Conservation (phyloP, 768 basidiomycete species). For the Candolleomyces efflorescens region DNA sequence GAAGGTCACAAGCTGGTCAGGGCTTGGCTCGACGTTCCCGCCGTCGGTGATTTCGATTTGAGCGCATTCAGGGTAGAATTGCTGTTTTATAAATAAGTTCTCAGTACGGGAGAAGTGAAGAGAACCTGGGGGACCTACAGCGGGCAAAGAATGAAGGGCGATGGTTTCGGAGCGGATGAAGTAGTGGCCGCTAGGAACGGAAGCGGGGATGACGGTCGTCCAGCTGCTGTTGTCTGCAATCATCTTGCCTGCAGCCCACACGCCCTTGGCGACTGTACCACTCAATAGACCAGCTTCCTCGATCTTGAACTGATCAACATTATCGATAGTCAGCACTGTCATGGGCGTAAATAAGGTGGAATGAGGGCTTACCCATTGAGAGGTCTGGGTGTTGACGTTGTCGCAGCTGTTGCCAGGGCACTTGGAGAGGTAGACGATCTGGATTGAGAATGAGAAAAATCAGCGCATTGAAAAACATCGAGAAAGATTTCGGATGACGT, state of each 20-base stretch:
- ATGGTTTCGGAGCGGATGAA: conserved; percentile 49
- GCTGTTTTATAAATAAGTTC: conserved; percentile 24
- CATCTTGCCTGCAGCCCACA: conserved; percentile 43
- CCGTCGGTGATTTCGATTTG: conserved; percentile 40
- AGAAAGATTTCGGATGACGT: neutral
- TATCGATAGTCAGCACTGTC: neutral
- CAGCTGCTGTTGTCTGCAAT: conserved; percentile 40
- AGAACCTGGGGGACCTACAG: conserved; percentile 29
- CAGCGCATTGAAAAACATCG: neutral
- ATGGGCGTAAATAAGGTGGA: neutral
- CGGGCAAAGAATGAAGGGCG: conserved; percentile 47
- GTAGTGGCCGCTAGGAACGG: conserved; percentile 40
- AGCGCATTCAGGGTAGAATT: conserved; percentile 67
- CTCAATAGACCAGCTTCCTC: conserved; percentile 42
- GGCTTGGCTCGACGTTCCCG: conserved; percentile 34
- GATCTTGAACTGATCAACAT: conserved; percentile 36
- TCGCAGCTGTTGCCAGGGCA: conserved; percentile 41
- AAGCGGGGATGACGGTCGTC: conserved; percentile 41
- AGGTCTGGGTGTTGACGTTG: conserved; percentile 29
- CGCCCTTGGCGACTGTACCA: conserved; percentile 34
- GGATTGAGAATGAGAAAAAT: neutral
- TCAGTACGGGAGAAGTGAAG: neutral
- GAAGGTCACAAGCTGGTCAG: conserved; percentile 43
- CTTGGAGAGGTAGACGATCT: conserved; percentile 44
- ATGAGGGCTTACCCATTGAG: conserved; percentile 36